These are phyloP conservation scores for Boletellus ananiceps DNA, from an alignment of 768 basidiomycete species.

Conservation along the genomic window DNA sequence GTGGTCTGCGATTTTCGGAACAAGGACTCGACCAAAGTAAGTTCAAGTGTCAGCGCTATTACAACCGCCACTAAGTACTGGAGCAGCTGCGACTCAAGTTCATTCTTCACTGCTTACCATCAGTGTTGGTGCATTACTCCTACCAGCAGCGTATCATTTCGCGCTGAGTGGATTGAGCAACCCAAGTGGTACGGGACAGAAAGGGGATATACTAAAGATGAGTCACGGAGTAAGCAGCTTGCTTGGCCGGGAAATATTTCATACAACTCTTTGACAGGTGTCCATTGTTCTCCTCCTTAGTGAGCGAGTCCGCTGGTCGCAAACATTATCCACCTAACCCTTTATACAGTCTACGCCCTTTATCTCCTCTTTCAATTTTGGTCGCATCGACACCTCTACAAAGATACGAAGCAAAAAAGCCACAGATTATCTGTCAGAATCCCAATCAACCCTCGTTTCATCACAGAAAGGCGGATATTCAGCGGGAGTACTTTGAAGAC, in stretches of 20 bases:
- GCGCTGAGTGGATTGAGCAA: slow-evolving; percentile 30
- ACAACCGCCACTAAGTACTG: slow-evolving; percentile 3
- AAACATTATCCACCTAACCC: background rate
- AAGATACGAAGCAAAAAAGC: slow-evolving; percentile 44
- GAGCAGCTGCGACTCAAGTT: slow-evolving; percentile 54
- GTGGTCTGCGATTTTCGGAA: slow-evolving; percentile 71
- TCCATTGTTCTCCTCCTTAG: slow-evolving; percentile 51
- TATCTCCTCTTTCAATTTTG: slow-evolving; percentile 55
- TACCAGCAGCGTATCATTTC: slow-evolving; percentile 79
- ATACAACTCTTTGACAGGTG: slow-evolving; percentile 29
- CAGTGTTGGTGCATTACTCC: slow-evolving; percentile 73
- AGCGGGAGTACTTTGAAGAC: slow-evolving; percentile 18
- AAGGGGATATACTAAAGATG: slow-evolving; percentile 41
- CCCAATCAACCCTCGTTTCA: slow-evolving; percentile 26
- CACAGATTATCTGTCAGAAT: slow-evolving; percentile 33
- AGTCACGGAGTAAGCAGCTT: slow-evolving; percentile 44
- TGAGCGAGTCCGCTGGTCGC: slow-evolving; percentile 24
- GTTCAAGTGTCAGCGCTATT: slow-evolving; percentile 22
- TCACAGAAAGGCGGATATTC: slow-evolving; percentile 25
- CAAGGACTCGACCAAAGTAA: slow-evolving; percentile 73
- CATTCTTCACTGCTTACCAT: slow-evolving; percentile 74
- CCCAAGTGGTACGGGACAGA: slow-evolving; percentile 31
- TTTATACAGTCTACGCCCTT: slow-evolving; percentile 42
- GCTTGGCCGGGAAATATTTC: background rate
- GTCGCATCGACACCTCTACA: slow-evolving; percentile 52